Conservation (phyloP, 495 filamentous ascomycete genomes). For the Darksidea phi region DNA sequence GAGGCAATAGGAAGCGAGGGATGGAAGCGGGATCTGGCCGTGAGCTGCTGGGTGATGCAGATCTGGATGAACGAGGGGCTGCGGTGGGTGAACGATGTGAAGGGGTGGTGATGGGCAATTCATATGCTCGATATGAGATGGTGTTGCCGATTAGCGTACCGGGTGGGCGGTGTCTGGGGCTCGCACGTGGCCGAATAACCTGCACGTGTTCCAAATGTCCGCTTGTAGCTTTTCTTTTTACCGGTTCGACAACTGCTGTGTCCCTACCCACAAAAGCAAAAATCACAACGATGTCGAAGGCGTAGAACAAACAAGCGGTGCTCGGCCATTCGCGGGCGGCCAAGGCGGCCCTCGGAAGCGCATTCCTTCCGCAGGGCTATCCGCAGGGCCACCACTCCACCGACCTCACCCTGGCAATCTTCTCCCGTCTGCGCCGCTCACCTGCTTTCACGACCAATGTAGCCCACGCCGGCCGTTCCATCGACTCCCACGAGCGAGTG, state of each 20-base stretch:
- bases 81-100: slow-evolving; percentile 29
- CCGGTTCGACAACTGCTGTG: too few relatives aligned
- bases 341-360: too few relatives aligned
- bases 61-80: slow-evolving; percentile 23
- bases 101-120: slow-evolving; percentile 11
- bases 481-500: background rate
- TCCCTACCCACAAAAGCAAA: too few relatives aligned
- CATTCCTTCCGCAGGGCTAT: too few relatives aligned
- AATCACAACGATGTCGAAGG: too few relatives aligned
- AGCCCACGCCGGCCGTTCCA: background rate
- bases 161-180: background rate
- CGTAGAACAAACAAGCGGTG: too few relatives aligned
- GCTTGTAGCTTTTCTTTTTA: too few relatives aligned
- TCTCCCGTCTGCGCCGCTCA: too few relatives aligned
- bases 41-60: slow-evolving; percentile 31
- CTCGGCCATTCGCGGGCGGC: too few relatives aligned
- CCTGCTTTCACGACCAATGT: background rate
- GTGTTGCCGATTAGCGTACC: background rate
- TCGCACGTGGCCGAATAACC: background rate
- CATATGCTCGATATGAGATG: background rate
- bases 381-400: too few relatives aligned
- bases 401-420: too few relatives aligned
- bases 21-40: slow-evolving; percentile 19
- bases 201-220: too few relatives aligned
- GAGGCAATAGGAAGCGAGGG: slow-evolving; percentile 7